Conservation (phyloP, 1,284 basidiomycete species). For the Clitocybe nebularis region DNA sequence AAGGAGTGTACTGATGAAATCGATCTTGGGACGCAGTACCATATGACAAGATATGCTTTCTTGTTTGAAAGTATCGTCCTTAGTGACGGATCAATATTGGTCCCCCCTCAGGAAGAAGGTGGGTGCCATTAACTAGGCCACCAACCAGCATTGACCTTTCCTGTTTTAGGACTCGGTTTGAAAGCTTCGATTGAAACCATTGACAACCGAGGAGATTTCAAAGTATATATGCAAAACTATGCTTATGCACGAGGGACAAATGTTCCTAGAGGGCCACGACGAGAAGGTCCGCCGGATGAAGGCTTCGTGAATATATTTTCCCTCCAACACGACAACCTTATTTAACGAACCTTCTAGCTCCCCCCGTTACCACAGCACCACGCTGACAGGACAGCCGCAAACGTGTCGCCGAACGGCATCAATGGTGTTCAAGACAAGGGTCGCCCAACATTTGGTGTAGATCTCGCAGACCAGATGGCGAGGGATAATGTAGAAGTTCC, state of each 20-base stretch:
- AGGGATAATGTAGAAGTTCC: conserved; percentile 91
- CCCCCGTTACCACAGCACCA: conserved; percentile 53
- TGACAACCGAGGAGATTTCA: conserved; percentile 94
- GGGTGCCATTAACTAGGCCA: no score
- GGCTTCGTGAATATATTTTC: conserved; percentile 65
- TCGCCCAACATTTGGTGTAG: conserved; percentile 84
- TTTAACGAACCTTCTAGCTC: conserved; percentile 37
- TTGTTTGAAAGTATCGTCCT: conserved; percentile 89
- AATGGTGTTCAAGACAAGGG: conserved; percentile 56
- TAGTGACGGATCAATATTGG: conserved; percentile 81
- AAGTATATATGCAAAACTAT: conserved; percentile 96
- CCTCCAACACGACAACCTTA: conserved; percentile 13
- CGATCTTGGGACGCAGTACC: conserved; percentile 95
- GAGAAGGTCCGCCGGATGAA: conserved; percentile 83
- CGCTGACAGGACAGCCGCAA: conserved; percentile 24
- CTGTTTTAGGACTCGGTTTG: conserved; percentile 61
- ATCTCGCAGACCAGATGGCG: conserved; percentile 87
- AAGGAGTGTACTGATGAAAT: conserved; percentile 97
- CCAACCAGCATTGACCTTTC: no score
- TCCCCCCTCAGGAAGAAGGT: conserved; percentile 72
- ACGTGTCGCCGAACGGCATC: conserved; percentile 29
- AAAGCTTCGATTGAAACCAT: conserved; percentile 88
- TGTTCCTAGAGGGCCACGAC: conserved; percentile 63
- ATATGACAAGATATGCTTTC: conserved; percentile 92
- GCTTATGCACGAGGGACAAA: conserved; percentile 73